Conservation (phyloP, 192 early-diverging fungal genomes). For the Gryganskiella cystojenkinii region DNA sequence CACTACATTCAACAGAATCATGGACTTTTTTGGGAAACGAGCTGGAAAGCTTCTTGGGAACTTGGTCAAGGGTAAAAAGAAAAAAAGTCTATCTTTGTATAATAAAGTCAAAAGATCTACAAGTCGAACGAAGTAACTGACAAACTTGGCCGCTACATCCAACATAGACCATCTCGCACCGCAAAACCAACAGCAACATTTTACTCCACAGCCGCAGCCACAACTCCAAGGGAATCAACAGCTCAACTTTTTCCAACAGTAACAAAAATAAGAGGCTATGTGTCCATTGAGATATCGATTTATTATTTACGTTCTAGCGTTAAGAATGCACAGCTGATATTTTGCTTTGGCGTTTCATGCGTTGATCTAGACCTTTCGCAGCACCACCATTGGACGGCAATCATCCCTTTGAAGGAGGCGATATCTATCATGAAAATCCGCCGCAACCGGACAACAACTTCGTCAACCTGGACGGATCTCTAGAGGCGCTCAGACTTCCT, state of each 20-base stretch:
- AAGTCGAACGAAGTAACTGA: too few relatives aligned
- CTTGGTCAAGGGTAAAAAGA: not conserved
- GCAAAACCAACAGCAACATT: not conserved
- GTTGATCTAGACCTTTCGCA: slow-evolving; percentile 3
- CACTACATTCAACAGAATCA: too few relatives aligned
- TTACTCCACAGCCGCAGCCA: not conserved
- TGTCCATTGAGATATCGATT: not conserved
- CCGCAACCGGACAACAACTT: not conserved
- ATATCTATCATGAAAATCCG: too few relatives aligned
- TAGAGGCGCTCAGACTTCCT: slow-evolving; percentile 11
- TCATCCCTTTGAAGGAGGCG: too few relatives aligned
- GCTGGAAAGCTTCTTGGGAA: not conserved
- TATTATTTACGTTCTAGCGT: not conserved
- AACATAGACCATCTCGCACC: not conserved
- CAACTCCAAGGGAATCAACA: slow-evolving; percentile 1
- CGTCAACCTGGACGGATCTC: not conserved
- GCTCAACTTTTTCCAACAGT: not conserved
- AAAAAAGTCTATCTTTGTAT: slow-evolving; percentile 4
- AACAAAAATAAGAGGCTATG: not conserved
- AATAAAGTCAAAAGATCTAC: too few relatives aligned
- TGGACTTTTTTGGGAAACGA: not conserved
- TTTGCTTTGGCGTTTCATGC: not conserved
- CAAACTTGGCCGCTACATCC: not conserved
- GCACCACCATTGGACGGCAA: not conserved
- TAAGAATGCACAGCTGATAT: not conserved